Percentiles rank a stretch among this genome's conserved stretches.
These are phyloP conservation scores for Polyplosphaeria fusca DNA, from an alignment of 495 filamentous ascomycete genomes.

Conservation along the genomic window DNA sequence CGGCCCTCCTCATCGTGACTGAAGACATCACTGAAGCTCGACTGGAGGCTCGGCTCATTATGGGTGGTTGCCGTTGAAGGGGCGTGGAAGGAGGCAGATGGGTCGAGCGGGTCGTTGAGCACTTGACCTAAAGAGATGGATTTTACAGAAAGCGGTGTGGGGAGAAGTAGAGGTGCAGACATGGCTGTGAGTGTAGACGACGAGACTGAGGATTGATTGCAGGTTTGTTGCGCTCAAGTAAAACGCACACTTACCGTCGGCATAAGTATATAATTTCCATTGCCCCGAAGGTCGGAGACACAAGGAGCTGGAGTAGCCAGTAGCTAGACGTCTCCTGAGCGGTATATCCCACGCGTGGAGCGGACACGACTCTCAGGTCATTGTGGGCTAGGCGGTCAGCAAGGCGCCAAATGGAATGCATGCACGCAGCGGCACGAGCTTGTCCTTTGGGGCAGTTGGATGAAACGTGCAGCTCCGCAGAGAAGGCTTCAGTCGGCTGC, in stretches of 20 bases:
- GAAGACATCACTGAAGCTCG: conserved; percentile 11
- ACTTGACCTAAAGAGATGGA: conserved; percentile 20
- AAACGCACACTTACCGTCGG: not conserved
- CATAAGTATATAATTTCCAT: not conserved
- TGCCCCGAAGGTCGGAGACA: conserved; percentile 9
- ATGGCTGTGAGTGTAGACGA: conserved; percentile 8
- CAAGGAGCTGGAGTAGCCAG: not conserved
- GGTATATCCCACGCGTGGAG: not conserved
- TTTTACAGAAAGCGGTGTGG: conserved; percentile 12
- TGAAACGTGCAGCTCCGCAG: not conserved
- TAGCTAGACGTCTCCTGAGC: not conserved
- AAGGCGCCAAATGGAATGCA: not conserved
- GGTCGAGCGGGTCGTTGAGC: conserved; percentile 18
- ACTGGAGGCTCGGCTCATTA: conserved; percentile 3
- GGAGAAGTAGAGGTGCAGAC: conserved; percentile 19
- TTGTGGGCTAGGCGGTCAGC: not conserved
- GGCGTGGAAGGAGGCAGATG: conserved; percentile 3
- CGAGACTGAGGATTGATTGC: too few relatives aligned
- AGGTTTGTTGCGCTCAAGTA: too few relatives aligned
- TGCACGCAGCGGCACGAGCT: not conserved
- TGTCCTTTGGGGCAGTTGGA: not conserved
- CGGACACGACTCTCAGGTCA: not conserved
- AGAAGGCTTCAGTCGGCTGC: conserved; percentile 9
- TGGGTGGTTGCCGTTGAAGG: not conserved
- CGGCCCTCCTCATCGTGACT: conserved; percentile 18